Conservation (phyloP, 257 asterid genomes). For the Solanum neorickii region DNA sequence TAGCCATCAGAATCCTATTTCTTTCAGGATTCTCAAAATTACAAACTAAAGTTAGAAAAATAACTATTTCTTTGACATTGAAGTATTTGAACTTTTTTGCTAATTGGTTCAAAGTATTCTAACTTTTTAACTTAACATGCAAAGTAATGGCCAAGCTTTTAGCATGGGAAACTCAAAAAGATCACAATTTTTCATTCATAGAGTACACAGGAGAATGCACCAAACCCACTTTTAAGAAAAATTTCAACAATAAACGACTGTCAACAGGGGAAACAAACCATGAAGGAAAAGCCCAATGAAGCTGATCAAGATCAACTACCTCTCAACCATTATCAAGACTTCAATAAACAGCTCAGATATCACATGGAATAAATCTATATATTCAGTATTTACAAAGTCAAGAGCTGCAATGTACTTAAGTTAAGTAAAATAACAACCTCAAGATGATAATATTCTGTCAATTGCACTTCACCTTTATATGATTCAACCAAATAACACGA, state of each 20-base stretch:
- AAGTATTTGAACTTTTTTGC: background rate
- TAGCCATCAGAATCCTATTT: background rate
- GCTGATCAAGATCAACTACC: background rate
- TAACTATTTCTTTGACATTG: background rate
- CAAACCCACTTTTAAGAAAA: background rate
- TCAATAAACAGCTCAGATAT: background rate
- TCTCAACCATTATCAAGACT: background rate
- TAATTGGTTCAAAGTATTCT: background rate
- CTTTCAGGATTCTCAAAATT: background rate
- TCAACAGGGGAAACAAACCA: background rate
- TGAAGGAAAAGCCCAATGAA: background rate
- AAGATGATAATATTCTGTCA: background rate
- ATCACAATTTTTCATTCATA: background rate
- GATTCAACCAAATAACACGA: background rate
- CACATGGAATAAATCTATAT: background rate
- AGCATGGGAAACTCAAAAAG: background rate
- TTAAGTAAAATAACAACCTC: background rate
- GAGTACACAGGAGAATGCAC: background rate
- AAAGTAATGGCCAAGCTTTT: background rate
- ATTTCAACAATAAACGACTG: background rate
- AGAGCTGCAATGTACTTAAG: background rate
- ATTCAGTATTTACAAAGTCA: background rate
- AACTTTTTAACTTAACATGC: background rate
- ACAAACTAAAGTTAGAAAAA: background rate
- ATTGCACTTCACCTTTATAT: background rate